phyloP scores from a whole-genome alignment of 768 basidiomycete genomes.

The Auricularia sp. region DNA sequence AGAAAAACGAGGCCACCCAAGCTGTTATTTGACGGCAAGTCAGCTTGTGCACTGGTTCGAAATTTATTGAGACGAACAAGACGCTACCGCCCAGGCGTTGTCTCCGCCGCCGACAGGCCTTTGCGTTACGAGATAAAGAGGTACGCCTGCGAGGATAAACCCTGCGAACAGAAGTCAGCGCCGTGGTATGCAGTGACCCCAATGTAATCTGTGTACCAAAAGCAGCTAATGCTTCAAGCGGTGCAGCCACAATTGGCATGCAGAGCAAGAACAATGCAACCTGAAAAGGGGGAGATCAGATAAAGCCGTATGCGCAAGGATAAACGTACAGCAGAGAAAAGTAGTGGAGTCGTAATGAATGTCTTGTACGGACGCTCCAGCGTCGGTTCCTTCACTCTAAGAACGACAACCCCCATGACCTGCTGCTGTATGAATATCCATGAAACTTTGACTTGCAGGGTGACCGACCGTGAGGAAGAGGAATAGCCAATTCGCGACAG shows the following conservation, averaged over 20 bases:
- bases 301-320: conserved; percentile 6
- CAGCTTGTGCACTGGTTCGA: conserved; percentile 30
- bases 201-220: conserved; percentile 43
- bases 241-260: conserved; percentile 93
- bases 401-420: conserved; percentile 81
- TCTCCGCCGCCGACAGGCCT: conserved; percentile 6
- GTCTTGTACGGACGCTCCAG: conserved; percentile 88
- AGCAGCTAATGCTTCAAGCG: conserved; percentile 76
- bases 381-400: conserved; percentile 83
- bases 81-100: conserved; percentile 2
- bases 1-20: conserved; percentile 31
- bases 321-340: conserved; percentile 68
- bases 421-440: conserved; percentile 17
- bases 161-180: conserved; percentile 29
- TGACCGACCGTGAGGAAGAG: conserved; percentile 69
- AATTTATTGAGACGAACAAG: conserved; percentile 1
- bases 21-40: conserved; percentile 20
- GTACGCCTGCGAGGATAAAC: conserved; percentile 70
- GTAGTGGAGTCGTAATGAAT: conserved; percentile 82
- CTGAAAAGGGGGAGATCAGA: conserved; percentile 23
- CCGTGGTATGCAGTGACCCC: too few relatives aligned
- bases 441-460: background rate
- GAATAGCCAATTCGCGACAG: conserved; percentile 79
- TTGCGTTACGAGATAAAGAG: conserved; percentile 71
- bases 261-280: conserved; percentile 82